Base-by-base conservation (phyloP, 148 eudicot genomes). In the Diospyros lotus region DNA sequence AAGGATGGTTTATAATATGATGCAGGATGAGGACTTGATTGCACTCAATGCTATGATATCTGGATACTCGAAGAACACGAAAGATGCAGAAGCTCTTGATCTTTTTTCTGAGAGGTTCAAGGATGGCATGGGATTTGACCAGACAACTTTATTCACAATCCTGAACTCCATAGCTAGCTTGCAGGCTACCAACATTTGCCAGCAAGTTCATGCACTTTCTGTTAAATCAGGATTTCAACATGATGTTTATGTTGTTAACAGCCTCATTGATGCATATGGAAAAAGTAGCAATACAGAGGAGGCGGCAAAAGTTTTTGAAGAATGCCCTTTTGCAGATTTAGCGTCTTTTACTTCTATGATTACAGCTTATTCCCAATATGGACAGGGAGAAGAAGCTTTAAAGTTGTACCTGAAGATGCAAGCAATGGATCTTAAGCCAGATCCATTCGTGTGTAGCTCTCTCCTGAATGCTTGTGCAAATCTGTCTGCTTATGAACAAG, bases 341-440 rank as follows among this genome's bases (percentile, higher is more conserved):
- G 86, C 81, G 45, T 80, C 88, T 72, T 85, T 79, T 74, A 87
- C 90, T 72, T 85, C 90, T 11, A 85, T 87, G 86, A 79, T 87
- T 66, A 75, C 88, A 18, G 83, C 90, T 52, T 85, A 80, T 71
- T 76, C 88, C 64, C 90, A 87, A 59, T 70, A 54, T 52, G 90
- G 90, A 72, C 86, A 83, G 74, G 90, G 86, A 46, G 90, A 85
- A 71, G 90, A 81, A 75, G 81, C 88, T 14, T 73, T 87, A 58
- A 87, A 81, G 69, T 86, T 87, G 14, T 85, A 74, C 71, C 64
- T 71, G 51, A 78, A 67, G 73, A 83, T 87, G 84, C 83, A 82
- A 72, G 55, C 52, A 50, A 75, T 75, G 38, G 73, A 83, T 18
- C 54, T 85, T 14, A 66, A 66, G 76, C 88, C 88, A 40, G 90